Conservation (phyloP, 192 early-diverging fungal species). For the Umbelopsis vinacea region DNA sequence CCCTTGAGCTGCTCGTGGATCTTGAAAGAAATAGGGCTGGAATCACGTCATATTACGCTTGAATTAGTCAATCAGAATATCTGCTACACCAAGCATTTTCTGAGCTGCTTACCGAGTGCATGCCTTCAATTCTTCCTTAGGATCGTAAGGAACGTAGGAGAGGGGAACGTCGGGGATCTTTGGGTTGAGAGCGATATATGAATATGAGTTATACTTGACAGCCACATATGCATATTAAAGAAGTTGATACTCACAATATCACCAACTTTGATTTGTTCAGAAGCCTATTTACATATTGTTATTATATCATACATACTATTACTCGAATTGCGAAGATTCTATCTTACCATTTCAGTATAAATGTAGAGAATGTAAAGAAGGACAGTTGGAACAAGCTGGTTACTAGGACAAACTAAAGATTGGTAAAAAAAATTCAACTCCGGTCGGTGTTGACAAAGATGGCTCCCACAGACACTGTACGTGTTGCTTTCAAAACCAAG, state of each 20-base stretch:
- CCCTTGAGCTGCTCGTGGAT: slow-evolving; percentile 57
- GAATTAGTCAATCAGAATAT: background rate
- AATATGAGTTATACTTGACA: background rate
- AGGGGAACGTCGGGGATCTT: slow-evolving; percentile 41
- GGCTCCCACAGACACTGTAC: background rate
- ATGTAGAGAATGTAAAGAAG: background rate
- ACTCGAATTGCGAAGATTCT: background rate
- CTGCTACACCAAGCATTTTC: background rate
- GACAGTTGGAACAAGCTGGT: background rate
- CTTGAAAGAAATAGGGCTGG: slow-evolving; percentile 37
- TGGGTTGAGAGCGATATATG: background rate
- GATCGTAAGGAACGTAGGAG: slow-evolving; percentile 37
- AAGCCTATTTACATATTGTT: background rate
- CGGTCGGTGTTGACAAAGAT: background rate
- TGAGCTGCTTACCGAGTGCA: slow-evolving; percentile 35
- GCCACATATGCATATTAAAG: background rate
- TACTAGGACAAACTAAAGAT: background rate
- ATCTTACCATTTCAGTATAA: background rate
- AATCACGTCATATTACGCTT: background rate
- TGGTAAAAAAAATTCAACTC: background rate
- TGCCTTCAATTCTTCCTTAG: slow-evolving; percentile 41
- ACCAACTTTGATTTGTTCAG: slow-evolving; percentile 33
- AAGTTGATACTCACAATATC: slow-evolving; percentile 35
- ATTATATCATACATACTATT: background rate
- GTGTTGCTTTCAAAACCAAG: no score